Evolutionary conservation across 805 yeast genomes (phyloP).

Genomic region (Hanseniaspora singularis): DNA sequence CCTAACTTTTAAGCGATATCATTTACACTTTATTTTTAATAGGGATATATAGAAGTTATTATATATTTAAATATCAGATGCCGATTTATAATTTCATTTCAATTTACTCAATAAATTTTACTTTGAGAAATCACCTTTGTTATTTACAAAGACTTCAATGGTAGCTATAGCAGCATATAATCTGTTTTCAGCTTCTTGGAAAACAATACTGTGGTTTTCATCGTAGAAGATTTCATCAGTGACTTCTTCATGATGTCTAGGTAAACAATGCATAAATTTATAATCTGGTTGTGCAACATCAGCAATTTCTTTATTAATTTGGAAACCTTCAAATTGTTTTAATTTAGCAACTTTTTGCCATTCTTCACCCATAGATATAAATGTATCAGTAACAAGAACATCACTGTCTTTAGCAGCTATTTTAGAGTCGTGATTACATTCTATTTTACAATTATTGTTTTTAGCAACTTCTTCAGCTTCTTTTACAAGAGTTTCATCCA

Average conservation of each 20-base stretch:
- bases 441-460: slow-evolving; percentile 42
- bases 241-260: slow-evolving; percentile 91
- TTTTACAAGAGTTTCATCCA: slow-evolving; percentile 42
- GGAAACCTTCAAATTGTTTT: slow-evolving; percentile 76
- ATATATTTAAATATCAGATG: too few species aligned
- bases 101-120: too few species aligned
- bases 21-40: background rate
- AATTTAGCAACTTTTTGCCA: slow-evolving; percentile 57
- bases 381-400: slow-evolving; percentile 87
- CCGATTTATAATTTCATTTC: too few species aligned
- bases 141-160: slow-evolving; percentile 75
- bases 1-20: too few species aligned
- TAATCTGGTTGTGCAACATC: slow-evolving; percentile 51
- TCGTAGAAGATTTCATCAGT: slow-evolving; percentile 85
- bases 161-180: slow-evolving; percentile 93
- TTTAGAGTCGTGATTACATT: slow-evolving; percentile 59
- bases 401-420: slow-evolving; percentile 64
- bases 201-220: slow-evolving; percentile 62
- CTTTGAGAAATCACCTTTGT: slow-evolving; percentile 50
- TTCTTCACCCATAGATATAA: slow-evolving; percentile 98
- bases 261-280: slow-evolving; percentile 96
- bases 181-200: slow-evolving; percentile 93
- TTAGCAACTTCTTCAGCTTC: slow-evolving; percentile 44
- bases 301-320: slow-evolving; percentile 59
- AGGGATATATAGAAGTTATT: background rate